Percentiles rank a stretch among this genome's conserved stretches.
phyloP scores from a whole-genome alignment of 176 grass and related monocot genomes.

The Thinopyrum elongatum region DNA sequence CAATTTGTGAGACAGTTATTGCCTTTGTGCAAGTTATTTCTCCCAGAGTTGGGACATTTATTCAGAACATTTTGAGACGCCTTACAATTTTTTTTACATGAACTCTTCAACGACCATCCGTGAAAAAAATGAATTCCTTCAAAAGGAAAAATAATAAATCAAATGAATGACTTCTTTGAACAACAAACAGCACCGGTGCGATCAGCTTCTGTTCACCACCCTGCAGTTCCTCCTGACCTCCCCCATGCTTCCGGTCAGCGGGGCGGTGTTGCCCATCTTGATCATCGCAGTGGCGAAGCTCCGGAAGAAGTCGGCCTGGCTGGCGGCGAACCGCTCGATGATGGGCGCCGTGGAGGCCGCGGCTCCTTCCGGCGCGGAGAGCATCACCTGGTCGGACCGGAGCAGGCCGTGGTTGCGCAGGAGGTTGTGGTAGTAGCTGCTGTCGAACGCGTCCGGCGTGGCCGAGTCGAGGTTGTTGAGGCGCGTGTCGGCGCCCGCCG shows the following conservation, averaged over 20 bases:
- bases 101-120: background rate
- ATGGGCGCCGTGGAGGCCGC: constrained; percentile 33
- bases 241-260: constrained; percentile 45
- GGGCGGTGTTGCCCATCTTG: constrained; percentile 79
- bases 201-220: constrained; percentile 41
- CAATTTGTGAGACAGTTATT: no score
- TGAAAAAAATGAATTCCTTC: background rate
- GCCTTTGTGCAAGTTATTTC: background rate
- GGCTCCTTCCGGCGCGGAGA: constrained; percentile 40
- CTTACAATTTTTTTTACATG: background rate
- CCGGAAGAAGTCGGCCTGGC: constrained; percentile 56
- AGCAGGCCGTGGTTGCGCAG: constrained; percentile 48
- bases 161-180: background rate
- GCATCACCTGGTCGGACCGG: constrained; percentile 64
- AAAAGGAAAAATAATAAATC: background rate
- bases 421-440: constrained; percentile 62
- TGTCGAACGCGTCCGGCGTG: constrained; percentile 66
- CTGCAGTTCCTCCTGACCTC: constrained; percentile 76
- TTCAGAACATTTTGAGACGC: background rate
- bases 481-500: background rate
- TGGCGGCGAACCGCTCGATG: constrained; percentile 44
- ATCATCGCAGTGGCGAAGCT: constrained; percentile 67
- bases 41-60: background rate
- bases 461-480: constrained; percentile 63
- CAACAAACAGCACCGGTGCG: background rate